Evolutionary conservation across 129 eudicot species (phyloP).

Genomic region (Flaveria robusta): DNA sequence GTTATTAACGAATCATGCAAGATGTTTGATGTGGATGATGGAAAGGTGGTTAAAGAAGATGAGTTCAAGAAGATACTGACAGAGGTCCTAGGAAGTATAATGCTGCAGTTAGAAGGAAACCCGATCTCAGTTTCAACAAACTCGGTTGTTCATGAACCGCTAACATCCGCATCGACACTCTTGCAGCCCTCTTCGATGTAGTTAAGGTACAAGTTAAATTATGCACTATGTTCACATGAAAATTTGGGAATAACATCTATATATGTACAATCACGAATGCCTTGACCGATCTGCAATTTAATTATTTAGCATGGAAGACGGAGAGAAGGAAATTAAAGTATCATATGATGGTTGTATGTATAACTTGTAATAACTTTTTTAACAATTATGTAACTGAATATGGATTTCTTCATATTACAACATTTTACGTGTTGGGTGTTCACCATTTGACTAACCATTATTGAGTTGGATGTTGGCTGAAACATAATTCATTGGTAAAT

Average conservation of each 20-base stretch:
- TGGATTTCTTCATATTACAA: background rate
- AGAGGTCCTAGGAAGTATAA: conserved; percentile 76
- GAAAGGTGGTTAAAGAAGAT: conserved; percentile 74
- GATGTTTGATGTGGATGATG: conserved; percentile 76
- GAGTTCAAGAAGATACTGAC: conserved; percentile 80
- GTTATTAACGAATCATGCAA: conserved; percentile 56
- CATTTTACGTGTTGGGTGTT: background rate
- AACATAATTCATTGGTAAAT: too few relatives aligned
- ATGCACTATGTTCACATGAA: conserved; percentile 25
- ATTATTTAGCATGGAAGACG: conserved; percentile 23
- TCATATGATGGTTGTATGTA: conserved; percentile 20
- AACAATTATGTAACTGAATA: background rate
- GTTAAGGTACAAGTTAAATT: conserved; percentile 22
- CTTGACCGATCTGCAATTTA: background rate
- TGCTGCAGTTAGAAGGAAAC: conserved; percentile 86
- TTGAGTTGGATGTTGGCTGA: too few relatives aligned
- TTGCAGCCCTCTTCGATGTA: conserved; percentile 54
- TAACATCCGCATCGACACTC: conserved; percentile 60
- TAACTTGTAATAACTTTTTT: too few relatives aligned
- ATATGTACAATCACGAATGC: conserved; percentile 19
- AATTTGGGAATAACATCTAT: conserved; percentile 26
- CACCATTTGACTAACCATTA: too few relatives aligned
- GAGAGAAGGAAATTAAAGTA: conserved; percentile 6
- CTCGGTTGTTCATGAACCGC: conserved; percentile 91
- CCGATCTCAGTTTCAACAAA: conserved; percentile 71